Base-by-base conservation (phyloP, 2,329 filamentous ascomycete species). In the Xylariaceae sp. region DNA sequence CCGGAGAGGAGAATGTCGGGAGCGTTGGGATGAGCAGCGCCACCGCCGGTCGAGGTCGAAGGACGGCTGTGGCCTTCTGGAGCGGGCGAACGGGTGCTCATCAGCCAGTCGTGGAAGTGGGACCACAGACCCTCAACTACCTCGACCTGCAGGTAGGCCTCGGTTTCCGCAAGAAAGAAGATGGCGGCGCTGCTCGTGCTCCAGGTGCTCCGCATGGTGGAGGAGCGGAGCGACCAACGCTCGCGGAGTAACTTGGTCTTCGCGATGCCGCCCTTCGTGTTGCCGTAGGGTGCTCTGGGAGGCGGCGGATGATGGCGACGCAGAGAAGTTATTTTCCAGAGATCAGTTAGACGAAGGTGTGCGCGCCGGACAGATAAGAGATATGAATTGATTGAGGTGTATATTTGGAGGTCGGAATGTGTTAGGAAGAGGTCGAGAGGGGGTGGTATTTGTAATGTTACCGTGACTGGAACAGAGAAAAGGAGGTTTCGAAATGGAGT, bases 391-490 rank as follows among this genome's bases (percentile, higher is more conserved):
- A 97, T 87, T n/a, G 81, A 81, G 0, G 91, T 89, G 71, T 97
- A 99, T 0, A 84, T 82, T 42, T 88, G 82, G 9, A 96, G 74
- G 65, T 97, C 92, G 0, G 85, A 79, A 3, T 82, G 77, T 9
- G 89, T 85, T 23, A 97, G 82, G 65, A 97, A 96, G 24, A 99
- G 81, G 67, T 97, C 92, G 4, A 97, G 74, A 0, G 94, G 92
- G 2, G 89, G 87, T 2, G 83, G 82, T 7, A 96, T 84, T 32
- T 87, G 83, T 59, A 96, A 79, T 1, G 81, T 84, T 33, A 99
- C 78, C 3, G 78, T 75, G 4, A 87, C 88, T 0, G 92, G 86
- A 0, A 87, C 84, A 2, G 91, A 92, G 54, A 97, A 87, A 4
- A 97, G 79, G 0, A 96, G 77, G 61, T 93, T 92, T 47, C 85